Conservation (phyloP, 345 rosid genomes). For the Hevea brasiliensis region DNA sequence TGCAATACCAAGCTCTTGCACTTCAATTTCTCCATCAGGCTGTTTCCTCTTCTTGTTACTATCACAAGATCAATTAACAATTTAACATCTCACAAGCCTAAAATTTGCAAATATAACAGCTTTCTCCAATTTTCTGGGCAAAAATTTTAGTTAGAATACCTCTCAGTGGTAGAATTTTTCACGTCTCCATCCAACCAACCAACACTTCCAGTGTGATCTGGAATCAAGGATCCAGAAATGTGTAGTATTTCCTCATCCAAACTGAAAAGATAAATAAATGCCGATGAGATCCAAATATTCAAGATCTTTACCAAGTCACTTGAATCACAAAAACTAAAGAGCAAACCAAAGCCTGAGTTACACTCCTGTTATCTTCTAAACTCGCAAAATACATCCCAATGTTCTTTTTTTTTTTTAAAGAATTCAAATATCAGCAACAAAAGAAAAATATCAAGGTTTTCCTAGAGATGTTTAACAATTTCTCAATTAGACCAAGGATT, state of each 20-base stretch:
- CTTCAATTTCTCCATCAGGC: conserved; percentile 29
- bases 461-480: neutral
- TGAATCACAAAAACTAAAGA: neutral
- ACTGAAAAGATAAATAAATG: conserved; percentile 43
- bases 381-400: neutral
- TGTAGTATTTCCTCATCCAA: conserved; percentile 72
- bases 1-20: conserved; percentile 17
- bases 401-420: too few relatives aligned
- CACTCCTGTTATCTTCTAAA: too few relatives aligned
- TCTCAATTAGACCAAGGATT: neutral
- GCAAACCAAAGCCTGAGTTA: neutral
- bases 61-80: conserved; percentile 23
- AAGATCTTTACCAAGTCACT: neutral
- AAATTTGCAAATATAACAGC: conserved; percentile 4
- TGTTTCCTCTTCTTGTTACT: conserved; percentile 38
- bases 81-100: neutral
- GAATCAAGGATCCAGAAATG: conserved; percentile 62
- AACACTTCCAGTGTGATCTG: conserved; percentile 57
- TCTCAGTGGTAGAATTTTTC: conserved; percentile 21
- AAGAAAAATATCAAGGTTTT: neutral
- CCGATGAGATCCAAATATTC: conserved; percentile 7
- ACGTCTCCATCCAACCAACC: conserved; percentile 55
- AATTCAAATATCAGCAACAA: neutral
- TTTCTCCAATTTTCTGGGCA: neutral
- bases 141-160: conserved; percentile 18